Evolutionary conservation across 768 basidiomycete genomes (phyloP), one percentile per base, ranked within the genome.

Genomic region (Boletus reticulatus): DNA sequence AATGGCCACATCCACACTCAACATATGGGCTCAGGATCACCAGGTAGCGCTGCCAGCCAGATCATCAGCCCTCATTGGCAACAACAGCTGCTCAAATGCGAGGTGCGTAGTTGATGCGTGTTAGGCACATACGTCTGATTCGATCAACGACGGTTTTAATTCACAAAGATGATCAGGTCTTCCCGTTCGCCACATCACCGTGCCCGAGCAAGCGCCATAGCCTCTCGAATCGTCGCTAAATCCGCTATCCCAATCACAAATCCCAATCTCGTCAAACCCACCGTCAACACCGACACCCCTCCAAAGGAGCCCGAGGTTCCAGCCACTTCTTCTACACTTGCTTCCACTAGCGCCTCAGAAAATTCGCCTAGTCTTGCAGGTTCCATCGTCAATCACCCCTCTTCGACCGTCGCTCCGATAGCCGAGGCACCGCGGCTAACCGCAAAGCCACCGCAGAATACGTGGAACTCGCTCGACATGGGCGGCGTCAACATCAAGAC

Each of bases 401-500:
- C 91, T 4, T 85, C 89, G 4, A 88, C 85, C 5, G 85, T 84
- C 13, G 87, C 87, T 19, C 90, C 92, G 19, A 77, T 89, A 41
- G 77, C 84, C 29, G 84, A 85, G 67, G 80, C 81, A 20, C 81
- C 85, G 43, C 81, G 87, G 65, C 84, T 84, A 22, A 84, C 84
- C 6, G 79, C 81, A 43, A 82, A 83, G 59, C 84, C 87, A 8
- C 84, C 89, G 45, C 82, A 84, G 67, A 89, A 84, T 72, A 84
- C 82, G 12, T 99, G 96, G 95, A 88, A 75, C 29, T 91, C 92
- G 19, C 76, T 99, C 46, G 97, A 99, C 73, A 92, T 99, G 85
- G 96, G 97, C 51, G 97, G 97, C 16, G 87, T 97, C 62, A 84
- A 85, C 60, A 85, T 99, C 68, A 96, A 95, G 80, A 92, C 89